phyloP scores from a whole-genome alignment of 306 rosid species.

The Neltuma alba region DNA sequence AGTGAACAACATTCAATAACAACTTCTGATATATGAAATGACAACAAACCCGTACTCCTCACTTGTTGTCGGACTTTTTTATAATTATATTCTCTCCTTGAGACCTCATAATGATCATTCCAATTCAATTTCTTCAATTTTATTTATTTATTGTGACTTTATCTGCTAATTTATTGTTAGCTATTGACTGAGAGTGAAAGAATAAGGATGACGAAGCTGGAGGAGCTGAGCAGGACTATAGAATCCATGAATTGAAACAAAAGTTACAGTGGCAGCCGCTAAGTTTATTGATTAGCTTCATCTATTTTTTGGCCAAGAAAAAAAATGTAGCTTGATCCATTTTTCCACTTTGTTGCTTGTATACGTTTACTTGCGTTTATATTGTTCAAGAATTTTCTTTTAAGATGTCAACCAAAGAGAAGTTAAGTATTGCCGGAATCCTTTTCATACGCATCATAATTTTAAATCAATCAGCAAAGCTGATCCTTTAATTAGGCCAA shows the following conservation, averaged over 20 bases:
- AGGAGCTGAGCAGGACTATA: slow-evolving; percentile 72
- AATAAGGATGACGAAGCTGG: slow-evolving; percentile 77
- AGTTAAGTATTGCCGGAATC: neutral
- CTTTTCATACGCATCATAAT: neutral
- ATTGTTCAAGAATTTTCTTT: slow-evolving; percentile 2
- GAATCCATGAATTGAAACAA: slow-evolving; percentile 46
- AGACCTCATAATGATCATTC: too few relatives aligned
- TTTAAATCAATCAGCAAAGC: neutral
- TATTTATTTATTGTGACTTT: neutral
- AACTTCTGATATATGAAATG: too few relatives aligned
- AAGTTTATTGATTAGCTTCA: neutral
- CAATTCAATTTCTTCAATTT: neutral
- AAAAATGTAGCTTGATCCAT: neutral
- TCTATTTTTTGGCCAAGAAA: too few relatives aligned
- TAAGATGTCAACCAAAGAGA: neutral
- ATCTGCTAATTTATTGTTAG: slow-evolving; percentile 45
- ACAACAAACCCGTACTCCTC: too few relatives aligned
- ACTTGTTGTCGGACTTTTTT: too few relatives aligned
- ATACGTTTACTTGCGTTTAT: slow-evolving; percentile 17
- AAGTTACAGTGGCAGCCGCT: neutral
- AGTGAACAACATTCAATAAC: too few relatives aligned
- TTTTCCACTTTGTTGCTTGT: slow-evolving; percentile 25
- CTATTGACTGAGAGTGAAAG: slow-evolving; percentile 79
- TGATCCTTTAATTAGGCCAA: neutral
- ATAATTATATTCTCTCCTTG: too few relatives aligned